Evolutionary conservation across 257 asterid species (phyloP).

Genomic region (Salvia splendens): DNA sequence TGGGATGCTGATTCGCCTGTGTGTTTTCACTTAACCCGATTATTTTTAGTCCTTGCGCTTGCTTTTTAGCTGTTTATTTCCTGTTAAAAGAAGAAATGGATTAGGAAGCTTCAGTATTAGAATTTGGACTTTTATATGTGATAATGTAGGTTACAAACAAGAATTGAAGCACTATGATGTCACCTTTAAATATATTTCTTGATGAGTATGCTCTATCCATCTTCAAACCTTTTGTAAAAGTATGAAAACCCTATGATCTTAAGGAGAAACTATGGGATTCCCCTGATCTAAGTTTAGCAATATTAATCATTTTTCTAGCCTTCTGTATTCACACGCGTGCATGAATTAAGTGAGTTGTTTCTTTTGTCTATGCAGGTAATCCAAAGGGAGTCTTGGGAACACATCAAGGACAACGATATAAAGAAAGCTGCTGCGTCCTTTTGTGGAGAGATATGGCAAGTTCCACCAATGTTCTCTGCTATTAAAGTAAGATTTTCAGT

Average conservation of each 20-base stretch:
- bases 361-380: slow-evolving; percentile 55
- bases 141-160: neutral
- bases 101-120: neutral
- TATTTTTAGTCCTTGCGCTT: slow-evolving; percentile 8
- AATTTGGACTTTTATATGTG: neutral
- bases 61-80: neutral
- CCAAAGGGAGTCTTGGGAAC: slow-evolving; percentile 96
- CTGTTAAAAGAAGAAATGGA: neutral
- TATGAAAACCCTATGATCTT: too few species aligned
- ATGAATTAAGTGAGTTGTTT: slow-evolving; percentile 15
- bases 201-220: too few species aligned
- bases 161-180: too few species aligned
- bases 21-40: slow-evolving; percentile 36
- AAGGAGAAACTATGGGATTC: too few species aligned
- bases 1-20: slow-evolving; percentile 99
- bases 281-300: too few species aligned
- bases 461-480: slow-evolving; percentile 99
- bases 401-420: slow-evolving; percentile 75
- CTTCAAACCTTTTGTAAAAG: neutral
- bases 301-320: neutral
- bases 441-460: slow-evolving; percentile 95
- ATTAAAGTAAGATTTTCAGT: slow-evolving; percentile 67
- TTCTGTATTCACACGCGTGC: neutral
- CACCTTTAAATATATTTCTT: too few species aligned
- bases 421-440: slow-evolving; percentile 82